Conservation (phyloP, 352 stramenopile genomes). For the Globisporangium alternatum region DNA sequence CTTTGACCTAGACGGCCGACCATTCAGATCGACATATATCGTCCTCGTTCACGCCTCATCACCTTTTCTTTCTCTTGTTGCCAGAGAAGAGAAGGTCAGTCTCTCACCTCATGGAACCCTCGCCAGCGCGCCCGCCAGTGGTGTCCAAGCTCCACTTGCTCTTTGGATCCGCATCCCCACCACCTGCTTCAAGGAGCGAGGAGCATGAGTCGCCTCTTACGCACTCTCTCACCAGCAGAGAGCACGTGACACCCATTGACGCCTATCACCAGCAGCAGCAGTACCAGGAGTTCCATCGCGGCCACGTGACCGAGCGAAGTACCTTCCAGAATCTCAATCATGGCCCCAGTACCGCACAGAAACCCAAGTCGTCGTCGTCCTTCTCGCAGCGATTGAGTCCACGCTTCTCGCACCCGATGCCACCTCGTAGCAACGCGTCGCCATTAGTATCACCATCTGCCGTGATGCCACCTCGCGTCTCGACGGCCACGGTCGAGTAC, state of each 20-base stretch:
- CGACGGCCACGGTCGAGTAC: constrained; percentile 27
- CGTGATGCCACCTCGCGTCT: constrained; percentile 30
- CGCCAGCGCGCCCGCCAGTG: constrained; percentile 2
- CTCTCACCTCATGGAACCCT: constrained; percentile 15
- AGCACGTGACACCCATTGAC: background rate
- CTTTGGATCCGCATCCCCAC: background rate
- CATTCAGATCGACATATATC: no score
- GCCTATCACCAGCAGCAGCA: background rate
- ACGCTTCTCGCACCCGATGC: constrained; percentile 1
- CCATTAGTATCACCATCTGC: background rate
- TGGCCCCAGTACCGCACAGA: background rate
- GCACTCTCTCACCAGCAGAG: background rate
- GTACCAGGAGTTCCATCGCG: background rate
- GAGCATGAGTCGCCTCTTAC: background rate
- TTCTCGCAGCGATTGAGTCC: constrained; percentile 1
- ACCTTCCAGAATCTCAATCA: background rate
- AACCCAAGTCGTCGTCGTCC: background rate
- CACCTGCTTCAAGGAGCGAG: background rate
- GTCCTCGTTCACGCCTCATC: no score
- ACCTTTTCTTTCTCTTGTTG: no score
- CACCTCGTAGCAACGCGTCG: constrained; percentile 2
- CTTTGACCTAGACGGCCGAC: no score
- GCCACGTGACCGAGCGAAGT: constrained; percentile 1
- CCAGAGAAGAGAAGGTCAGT: no score
- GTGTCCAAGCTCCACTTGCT: constrained; percentile 21